Evolutionary conservation across 2,329 filamentous ascomycete species (phyloP).

Genomic region (Xylaria sp.): DNA sequence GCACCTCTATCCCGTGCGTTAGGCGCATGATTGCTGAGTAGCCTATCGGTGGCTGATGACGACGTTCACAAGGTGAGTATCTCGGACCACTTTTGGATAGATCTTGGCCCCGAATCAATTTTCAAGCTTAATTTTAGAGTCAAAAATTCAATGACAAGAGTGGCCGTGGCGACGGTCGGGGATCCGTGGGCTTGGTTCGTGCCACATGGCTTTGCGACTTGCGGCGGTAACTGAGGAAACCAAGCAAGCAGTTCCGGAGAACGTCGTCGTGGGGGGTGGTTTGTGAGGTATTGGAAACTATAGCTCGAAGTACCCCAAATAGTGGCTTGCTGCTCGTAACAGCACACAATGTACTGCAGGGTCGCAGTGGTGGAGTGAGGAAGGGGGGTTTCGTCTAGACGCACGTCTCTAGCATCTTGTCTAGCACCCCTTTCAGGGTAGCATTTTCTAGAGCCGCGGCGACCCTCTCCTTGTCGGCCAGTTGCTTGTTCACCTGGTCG

Average conservation of each 20-base stretch:
- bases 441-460: conserved; percentile 95
- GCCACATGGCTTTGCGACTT: conserved; percentile 4
- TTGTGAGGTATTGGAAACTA: conserved; percentile 10
- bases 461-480: conserved; percentile 95
- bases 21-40: neutral
- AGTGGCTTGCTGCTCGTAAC: conserved; percentile 5
- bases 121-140: conserved; percentile 14
- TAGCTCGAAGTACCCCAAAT: neutral
- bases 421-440: conserved; percentile 85
- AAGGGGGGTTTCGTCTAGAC: conserved; percentile 55
- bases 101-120: neutral
- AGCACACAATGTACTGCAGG: conserved; percentile 2
- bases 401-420: conserved; percentile 94
- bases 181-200: conserved; percentile 15
- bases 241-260: neutral
- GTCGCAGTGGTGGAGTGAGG: conserved; percentile 1
- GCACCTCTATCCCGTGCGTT: neutral
- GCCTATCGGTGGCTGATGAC: conserved; percentile 6
- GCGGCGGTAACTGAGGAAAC: neutral
- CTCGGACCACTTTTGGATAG: neutral
- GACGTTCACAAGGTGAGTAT: neutral
- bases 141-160: neutral
- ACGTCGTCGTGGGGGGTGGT: neutral
- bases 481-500: conserved; percentile 95
- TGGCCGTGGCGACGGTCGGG: neutral